A percentile compares a stretch with the other conserved stretches of the same genome.
These are phyloP conservation scores for Trypethelium eluteriae DNA, from an alignment of 495 filamentous ascomycete genomes.

Conservation along the genomic window DNA sequence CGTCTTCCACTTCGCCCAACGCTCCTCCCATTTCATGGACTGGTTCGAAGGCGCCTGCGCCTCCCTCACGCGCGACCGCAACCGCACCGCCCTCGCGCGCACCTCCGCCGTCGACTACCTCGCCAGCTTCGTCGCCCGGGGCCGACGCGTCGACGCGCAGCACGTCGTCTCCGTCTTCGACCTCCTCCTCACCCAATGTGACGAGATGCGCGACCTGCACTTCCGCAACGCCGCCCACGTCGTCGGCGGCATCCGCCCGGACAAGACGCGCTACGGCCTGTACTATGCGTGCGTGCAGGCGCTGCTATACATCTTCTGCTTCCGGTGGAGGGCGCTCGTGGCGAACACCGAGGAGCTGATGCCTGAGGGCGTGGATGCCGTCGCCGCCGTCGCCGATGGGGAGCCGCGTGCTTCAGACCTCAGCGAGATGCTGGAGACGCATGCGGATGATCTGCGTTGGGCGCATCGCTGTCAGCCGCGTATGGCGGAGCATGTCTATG, in stretches of 20 bases:
- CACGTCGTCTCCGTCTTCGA: slow-evolving; percentile 71
- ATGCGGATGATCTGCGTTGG: slow-evolving; percentile 63
- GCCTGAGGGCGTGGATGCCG: slow-evolving; percentile 25
- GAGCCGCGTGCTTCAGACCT: slow-evolving; percentile 44
- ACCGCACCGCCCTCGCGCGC: slow-evolving; percentile 54
- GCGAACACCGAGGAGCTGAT: slow-evolving; percentile 31
- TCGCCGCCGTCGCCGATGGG: slow-evolving; percentile 40
- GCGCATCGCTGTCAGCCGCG: slow-evolving; percentile 61
- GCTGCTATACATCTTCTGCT: slow-evolving; percentile 92
- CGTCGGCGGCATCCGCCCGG: slow-evolving; percentile 41
- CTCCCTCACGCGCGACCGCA: slow-evolving; percentile 55
- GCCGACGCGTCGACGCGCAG: slow-evolving; percentile 65
- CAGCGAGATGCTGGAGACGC: slow-evolving; percentile 46
- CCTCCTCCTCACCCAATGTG: slow-evolving; percentile 64
- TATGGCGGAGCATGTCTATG: slow-evolving; percentile 67
- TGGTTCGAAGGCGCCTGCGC: slow-evolving; percentile 74
- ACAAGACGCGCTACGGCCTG: slow-evolving; percentile 69
- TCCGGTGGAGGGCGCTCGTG: slow-evolving; percentile 88
- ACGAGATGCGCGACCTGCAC: slow-evolving; percentile 49
- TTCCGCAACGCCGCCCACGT: slow-evolving; percentile 64
- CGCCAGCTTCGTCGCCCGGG: slow-evolving; percentile 84
- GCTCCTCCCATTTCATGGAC: slow-evolving; percentile 63
- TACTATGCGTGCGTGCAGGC: slow-evolving; percentile 91
- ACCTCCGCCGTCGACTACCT: slow-evolving; percentile 87
- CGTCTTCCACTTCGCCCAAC: slow-evolving; percentile 87